phyloP scores from a whole-genome alignment of 768 basidiomycete species.

The Pisolithus orientalis region DNA sequence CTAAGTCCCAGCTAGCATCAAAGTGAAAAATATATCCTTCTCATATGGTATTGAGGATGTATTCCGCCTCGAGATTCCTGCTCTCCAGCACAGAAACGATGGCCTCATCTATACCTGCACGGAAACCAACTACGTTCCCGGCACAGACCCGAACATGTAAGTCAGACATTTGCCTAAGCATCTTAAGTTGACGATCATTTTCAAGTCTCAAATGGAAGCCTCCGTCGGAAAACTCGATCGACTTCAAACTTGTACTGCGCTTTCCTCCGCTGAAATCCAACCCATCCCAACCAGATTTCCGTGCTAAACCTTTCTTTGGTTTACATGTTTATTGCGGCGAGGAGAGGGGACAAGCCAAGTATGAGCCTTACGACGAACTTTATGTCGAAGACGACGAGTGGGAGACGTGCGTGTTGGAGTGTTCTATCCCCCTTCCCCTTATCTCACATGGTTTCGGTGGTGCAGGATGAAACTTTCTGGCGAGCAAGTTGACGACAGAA shows the following conservation, averaged over 20 bases:
- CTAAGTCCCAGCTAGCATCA: conserved; percentile 48
- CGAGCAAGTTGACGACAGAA: conserved; percentile 88
- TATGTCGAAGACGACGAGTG: conserved; percentile 86
- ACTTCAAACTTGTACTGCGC: conserved; percentile 93
- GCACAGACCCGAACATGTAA: conserved; percentile 88
- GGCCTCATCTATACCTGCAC: conserved; percentile 96
- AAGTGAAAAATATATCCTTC: conserved; percentile 79
- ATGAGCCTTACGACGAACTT: conserved; percentile 84
- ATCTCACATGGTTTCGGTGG: conserved; percentile 2
- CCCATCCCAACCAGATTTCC: conserved; percentile 64
- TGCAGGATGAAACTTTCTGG: conserved; percentile 74
- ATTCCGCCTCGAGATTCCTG: conserved; percentile 76
- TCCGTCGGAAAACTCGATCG: conserved; percentile 94
- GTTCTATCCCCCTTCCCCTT: background rate
- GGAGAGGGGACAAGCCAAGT: conserved; percentile 44
- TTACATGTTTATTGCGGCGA: conserved; percentile 81
- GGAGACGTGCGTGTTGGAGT: conserved; percentile 62
- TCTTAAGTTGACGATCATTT: conserved; percentile 3
- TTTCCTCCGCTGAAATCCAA: conserved; percentile 66
- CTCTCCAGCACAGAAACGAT: conserved; percentile 86
- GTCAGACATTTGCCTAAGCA: conserved; percentile 17
- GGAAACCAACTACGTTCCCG: conserved; percentile 69
- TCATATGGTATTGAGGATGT: conserved; percentile 89
- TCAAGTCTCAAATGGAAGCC: conserved; percentile 97
- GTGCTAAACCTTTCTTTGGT: conserved; percentile 80